phyloP scores from a whole-genome alignment of 805 yeast genomes.

The Hanseniaspora vineae region DNA sequence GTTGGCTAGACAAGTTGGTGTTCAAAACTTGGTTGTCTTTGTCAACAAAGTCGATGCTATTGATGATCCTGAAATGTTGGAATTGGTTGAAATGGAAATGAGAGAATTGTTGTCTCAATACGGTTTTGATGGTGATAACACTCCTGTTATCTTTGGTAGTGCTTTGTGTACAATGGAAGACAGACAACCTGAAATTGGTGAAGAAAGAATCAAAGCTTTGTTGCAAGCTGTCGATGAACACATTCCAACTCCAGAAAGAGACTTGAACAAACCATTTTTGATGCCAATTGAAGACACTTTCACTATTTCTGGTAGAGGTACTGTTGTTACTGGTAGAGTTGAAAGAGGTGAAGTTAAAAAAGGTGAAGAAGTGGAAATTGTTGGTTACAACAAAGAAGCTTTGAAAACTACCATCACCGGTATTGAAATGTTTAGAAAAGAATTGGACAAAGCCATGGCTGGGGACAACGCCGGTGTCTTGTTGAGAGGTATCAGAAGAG shows the following conservation, averaged over 20 bases:
- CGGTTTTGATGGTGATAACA: conserved; percentile 96
- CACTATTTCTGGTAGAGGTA: conserved; percentile 99
- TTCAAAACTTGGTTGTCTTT: conserved; percentile 90
- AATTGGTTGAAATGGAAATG: conserved; percentile 99
- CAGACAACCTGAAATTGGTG: conserved; percentile 83
- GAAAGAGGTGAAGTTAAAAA: conserved; percentile 96
- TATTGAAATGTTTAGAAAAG: conserved; percentile 99
- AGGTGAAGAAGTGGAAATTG: conserved; percentile 97
- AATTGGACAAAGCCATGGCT: conserved; percentile 92
- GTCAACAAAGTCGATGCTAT: conserved; percentile 97
- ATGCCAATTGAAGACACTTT: conserved; percentile 96
- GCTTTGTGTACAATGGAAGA: conserved; percentile 93
- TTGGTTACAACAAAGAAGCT: conserved; percentile 79
- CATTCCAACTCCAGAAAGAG: conserved; percentile 95
- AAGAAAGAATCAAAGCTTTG: conserved; percentile 66
- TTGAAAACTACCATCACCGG: conserved; percentile 93
- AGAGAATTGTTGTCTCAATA: conserved; percentile 83
- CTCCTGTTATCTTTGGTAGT: conserved; percentile 97
- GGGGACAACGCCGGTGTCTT: conserved; percentile 98
- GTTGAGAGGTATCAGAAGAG: conserved; percentile 97
- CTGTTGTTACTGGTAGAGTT: conserved; percentile 97
- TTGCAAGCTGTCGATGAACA: conserved; percentile 86
- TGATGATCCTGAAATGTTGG: conserved; percentile 98
- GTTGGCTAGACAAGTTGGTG: conserved; percentile 99
- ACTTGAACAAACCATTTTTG: conserved; percentile 89